Conservation (phyloP, 2,329 filamentous ascomycete species). For the Cercospora citrullina region DNA sequence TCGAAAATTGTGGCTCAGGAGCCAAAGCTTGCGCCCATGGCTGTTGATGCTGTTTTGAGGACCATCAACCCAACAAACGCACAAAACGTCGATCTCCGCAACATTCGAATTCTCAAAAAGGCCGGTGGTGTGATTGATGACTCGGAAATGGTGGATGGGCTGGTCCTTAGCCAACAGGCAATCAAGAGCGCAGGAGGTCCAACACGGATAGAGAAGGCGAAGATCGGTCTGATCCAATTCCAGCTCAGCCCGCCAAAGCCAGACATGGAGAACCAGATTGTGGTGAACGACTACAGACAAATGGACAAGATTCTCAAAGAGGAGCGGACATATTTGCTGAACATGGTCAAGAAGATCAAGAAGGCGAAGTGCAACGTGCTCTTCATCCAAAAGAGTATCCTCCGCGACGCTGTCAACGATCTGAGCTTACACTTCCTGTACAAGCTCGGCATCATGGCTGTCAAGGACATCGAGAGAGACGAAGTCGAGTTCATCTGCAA, state of each 20-base stretch:
- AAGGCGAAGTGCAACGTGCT: conserved; percentile 99
- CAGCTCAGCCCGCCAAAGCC: conserved; percentile 97
- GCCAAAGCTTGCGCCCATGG: conserved; percentile 95
- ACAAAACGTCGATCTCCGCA: conserved; percentile 93
- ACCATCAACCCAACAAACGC: conserved; percentile 94
- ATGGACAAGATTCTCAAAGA: conserved; percentile 99
- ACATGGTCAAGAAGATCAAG: conserved; percentile 99
- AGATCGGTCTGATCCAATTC: conserved; percentile 96
- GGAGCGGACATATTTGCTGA: conserved; percentile 94
- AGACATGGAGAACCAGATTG: conserved; percentile 99
- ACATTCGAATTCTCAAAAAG: conserved; percentile 97
- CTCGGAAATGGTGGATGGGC: conserved; percentile 91
- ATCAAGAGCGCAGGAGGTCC: conserved; percentile 93
- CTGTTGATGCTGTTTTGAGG: conserved; percentile 92
- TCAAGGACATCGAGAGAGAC: conserved; percentile 98
- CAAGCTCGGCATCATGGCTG: conserved; percentile 89
- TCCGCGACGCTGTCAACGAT: conserved; percentile 96
- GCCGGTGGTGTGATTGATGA: conserved; percentile 97
- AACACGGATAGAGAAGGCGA: conserved; percentile 92
- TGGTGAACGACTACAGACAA: conserved; percentile 98
- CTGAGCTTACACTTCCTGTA: conserved; percentile 95
- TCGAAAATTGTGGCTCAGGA: conserved; percentile 99
- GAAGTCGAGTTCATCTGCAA: conserved; percentile 99
- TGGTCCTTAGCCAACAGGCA: conserved; percentile 88
- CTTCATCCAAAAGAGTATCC: conserved; percentile 96